Evolutionary conservation across 2,329 filamentous ascomycete genomes (phyloP).

Genomic region (Hymenoscyphus linearis): DNA sequence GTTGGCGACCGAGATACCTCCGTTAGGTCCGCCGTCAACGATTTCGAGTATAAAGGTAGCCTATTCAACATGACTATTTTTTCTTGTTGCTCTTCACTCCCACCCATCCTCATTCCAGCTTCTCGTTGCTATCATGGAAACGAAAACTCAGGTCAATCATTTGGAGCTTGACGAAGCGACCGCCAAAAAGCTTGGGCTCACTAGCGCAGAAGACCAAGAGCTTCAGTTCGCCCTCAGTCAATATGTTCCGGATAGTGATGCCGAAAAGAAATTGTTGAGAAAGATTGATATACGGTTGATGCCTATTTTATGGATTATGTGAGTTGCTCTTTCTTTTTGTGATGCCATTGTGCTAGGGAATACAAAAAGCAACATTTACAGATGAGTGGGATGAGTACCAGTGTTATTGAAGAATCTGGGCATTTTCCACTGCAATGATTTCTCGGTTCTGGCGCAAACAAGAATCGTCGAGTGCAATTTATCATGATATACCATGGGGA

Average conservation of each 20-base stretch:
- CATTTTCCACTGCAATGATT: background rate
- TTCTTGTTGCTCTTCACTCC: background rate
- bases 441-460: background rate
- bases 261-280: conserved; percentile 35
- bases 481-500: background rate
- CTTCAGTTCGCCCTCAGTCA: conserved; percentile 23
- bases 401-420: too few relatives aligned
- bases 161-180: conserved; percentile 13
- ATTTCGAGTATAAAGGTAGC: background rate
- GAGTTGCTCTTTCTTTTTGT: background rate
- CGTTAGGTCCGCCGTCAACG: background rate
- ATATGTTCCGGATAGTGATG: conserved; percentile 28
- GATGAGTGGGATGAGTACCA: too few relatives aligned
- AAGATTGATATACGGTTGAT: conserved; percentile 50
- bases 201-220: conserved; percentile 14
- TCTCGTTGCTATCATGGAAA: background rate
- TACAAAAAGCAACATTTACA: background rate
- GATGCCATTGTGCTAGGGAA: background rate
- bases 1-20: background rate
- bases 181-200: conserved; percentile 8
- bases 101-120: background rate
- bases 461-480: background rate
- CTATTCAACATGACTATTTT: background rate
- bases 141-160: conserved; percentile 6
- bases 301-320: conserved; percentile 49